phyloP scores from a whole-genome alignment of 2,329 filamentous ascomycete species.

The Diplodia mutila region DNA sequence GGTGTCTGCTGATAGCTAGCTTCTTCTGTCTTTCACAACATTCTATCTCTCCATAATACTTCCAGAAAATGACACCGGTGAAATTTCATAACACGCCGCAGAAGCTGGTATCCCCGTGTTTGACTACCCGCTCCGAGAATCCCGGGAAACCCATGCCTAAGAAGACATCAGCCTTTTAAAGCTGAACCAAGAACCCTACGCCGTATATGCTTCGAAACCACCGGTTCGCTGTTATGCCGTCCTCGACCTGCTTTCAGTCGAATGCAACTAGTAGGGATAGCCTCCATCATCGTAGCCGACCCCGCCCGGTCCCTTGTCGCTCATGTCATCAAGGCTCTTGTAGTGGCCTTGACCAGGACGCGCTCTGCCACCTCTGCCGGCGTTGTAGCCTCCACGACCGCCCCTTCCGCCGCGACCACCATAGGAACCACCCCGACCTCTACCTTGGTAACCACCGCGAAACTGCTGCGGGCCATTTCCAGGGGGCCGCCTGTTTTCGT shows the following conservation, averaged over 20 bases:
- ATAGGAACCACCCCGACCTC: slow-evolving; percentile 43
- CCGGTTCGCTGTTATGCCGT: neutral
- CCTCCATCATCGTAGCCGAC: slow-evolving; percentile 20
- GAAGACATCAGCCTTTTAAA: neutral
- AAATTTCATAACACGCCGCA: neutral
- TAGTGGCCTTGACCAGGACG: slow-evolving; percentile 40
- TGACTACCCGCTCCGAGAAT: neutral
- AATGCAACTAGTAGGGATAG: slow-evolving; percentile 3
- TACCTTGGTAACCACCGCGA: slow-evolving; percentile 32
- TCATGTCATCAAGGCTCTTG: slow-evolving; percentile 49
- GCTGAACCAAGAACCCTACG: neutral
- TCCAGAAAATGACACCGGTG: neutral
- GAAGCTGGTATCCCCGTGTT: neutral
- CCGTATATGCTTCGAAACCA: neutral
- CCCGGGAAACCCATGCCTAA: neutral
- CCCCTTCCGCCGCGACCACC: slow-evolving; percentile 46
- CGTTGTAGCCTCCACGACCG: slow-evolving; percentile 33
- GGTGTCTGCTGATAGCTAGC: neutral
- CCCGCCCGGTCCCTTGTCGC: slow-evolving; percentile 14
- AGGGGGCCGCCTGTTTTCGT: slow-evolving; percentile 44
- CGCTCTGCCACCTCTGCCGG: slow-evolving; percentile 31
- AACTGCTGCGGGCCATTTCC: slow-evolving; percentile 38
- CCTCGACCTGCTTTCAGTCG: no score
- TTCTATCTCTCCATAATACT: neutral
- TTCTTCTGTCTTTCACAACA: neutral